These are phyloP conservation scores for Irineochytrium annulatum DNA, from an alignment of 192 early-diverging fungal genomes.

Conservation along the genomic window DNA sequence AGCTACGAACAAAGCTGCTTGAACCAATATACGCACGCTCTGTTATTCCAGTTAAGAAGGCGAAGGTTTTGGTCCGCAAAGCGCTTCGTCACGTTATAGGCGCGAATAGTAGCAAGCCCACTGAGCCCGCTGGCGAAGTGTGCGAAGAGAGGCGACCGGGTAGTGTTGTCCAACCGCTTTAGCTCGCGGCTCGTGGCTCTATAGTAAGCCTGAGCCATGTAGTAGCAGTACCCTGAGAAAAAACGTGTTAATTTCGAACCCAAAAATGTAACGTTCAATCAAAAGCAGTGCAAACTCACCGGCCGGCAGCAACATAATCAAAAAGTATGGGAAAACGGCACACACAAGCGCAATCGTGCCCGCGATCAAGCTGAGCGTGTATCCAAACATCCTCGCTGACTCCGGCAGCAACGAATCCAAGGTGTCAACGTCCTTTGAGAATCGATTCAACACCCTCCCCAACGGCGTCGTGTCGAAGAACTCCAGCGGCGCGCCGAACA, in stretches of 20 bases:
- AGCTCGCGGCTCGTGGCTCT: conserved; percentile 77
- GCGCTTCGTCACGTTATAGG: conserved; percentile 23
- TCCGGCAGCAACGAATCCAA: conserved; percentile 22
- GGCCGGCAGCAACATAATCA: conserved; percentile 72
- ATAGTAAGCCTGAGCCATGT: conserved; percentile 68
- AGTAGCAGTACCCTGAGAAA: conserved; percentile 69
- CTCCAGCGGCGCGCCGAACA: conserved; percentile 63
- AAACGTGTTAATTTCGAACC: too few species aligned
- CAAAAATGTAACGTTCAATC: too few species aligned
- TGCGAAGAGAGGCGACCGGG: conserved; percentile 77
- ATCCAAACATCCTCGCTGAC: conserved; percentile 5
- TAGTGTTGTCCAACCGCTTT: conserved; percentile 81
- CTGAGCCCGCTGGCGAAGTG: conserved; percentile 63
- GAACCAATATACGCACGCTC: too few species aligned
- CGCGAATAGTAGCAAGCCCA: conserved; percentile 85
- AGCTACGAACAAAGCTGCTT: too few species aligned
- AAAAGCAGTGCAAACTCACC: too few species aligned
- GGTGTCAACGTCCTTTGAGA: conserved; percentile 48
- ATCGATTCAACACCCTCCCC: conserved; percentile 57
- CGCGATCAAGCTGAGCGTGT: background rate
- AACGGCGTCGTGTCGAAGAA: conserved; percentile 67
- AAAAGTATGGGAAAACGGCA: conserved; percentile 57
- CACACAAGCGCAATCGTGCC: conserved; percentile 28
- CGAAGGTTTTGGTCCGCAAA: conserved; percentile 10
- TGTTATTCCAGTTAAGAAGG: conserved; percentile 15